These are phyloP conservation scores for Theileria orientalis DNA, from an alignment of 169 alveolate species.

Conservation along the genomic window DNA sequence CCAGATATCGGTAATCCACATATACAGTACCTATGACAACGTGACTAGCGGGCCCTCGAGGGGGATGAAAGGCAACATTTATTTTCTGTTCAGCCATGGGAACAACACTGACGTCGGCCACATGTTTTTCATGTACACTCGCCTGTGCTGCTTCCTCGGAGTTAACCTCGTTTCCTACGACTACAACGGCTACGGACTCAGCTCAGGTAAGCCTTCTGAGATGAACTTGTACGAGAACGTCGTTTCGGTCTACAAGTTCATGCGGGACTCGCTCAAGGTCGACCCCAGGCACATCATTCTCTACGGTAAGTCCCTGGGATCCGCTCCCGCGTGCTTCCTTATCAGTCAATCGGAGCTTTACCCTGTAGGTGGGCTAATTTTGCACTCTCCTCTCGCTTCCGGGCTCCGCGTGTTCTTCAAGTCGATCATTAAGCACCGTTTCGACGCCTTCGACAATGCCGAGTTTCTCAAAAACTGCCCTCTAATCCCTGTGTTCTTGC, in stretches of 20 bases:
- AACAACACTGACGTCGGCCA: constrained; percentile 88
- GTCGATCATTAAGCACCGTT: constrained; percentile 66
- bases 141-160: constrained; percentile 53
- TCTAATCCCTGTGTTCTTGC: constrained; percentile 50
- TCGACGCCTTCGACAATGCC: constrained; percentile 75
- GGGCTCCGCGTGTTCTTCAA: constrained; percentile 78
- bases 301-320: constrained; percentile 87
- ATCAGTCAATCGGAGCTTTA: constrained; percentile 44
- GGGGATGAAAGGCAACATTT: constrained; percentile 43
- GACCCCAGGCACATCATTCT: constrained; percentile 73
- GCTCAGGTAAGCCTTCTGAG: constrained; percentile 80
- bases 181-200: constrained; percentile 89
- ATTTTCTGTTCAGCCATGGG: constrained; percentile 86
- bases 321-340: constrained; percentile 84
- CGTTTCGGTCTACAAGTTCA: constrained; percentile 69
- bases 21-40: constrained; percentile 15
- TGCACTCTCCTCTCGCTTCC: constrained; percentile 86
- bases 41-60: constrained; percentile 2
- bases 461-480: constrained; percentile 64
- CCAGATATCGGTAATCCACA: constrained; percentile 10
- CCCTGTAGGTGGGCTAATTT: constrained; percentile 85
- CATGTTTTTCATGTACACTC: constrained; percentile 60
- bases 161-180: constrained; percentile 85
- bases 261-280: constrained; percentile 54
- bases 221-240: constrained; percentile 70